A percentile compares a stretch with the other conserved stretches of the same genome.
These are phyloP conservation scores for Candida sanyiensis DNA, from an alignment of 805 yeast genomes.

Conservation along the genomic window DNA sequence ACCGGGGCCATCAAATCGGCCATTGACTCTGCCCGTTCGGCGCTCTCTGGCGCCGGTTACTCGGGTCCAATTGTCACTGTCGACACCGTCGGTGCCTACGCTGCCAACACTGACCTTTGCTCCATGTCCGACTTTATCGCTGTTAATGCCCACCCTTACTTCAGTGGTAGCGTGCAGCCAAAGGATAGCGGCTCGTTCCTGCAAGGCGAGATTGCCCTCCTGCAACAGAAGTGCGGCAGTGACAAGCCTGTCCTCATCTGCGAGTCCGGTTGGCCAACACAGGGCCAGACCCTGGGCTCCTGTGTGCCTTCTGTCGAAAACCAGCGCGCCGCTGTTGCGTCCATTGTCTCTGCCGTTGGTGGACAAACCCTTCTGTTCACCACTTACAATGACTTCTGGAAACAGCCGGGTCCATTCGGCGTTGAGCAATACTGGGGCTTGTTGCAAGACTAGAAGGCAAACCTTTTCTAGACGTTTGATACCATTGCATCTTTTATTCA, in stretches of 20 bases:
- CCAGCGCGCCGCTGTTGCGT: conserved; percentile 46
- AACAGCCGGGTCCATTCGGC: conserved; percentile 46
- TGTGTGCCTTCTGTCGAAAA: conserved; percentile 52
- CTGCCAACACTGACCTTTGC: conserved; percentile 47
- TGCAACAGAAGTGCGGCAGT: conserved; percentile 43
- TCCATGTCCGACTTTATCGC: conserved; percentile 56
- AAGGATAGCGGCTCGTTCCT: conserved; percentile 50
- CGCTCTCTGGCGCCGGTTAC: conserved; percentile 42
- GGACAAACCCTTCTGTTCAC: conserved; percentile 52
- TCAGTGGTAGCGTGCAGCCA: conserved; percentile 51
- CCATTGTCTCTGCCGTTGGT: conserved; percentile 42
- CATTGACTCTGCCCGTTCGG: conserved; percentile 40
- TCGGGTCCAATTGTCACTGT: conserved; percentile 56
- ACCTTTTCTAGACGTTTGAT: no score
- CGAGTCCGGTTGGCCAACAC: conserved; percentile 71
- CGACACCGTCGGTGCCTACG: conserved; percentile 59
- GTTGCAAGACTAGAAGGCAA: conserved; percentile 13
- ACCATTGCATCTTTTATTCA: no score
- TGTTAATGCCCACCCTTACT: conserved; percentile 63
- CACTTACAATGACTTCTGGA: conserved; percentile 61
- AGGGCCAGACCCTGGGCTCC: conserved; percentile 46
- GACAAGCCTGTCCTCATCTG: conserved; percentile 42
- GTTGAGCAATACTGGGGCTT: conserved; percentile 54
- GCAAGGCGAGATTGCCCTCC: conserved; percentile 38
- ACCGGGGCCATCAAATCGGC: conserved; percentile 44